These are phyloP conservation scores for Boletus huronensis DNA, from an alignment of 768 basidiomycete species.

Conservation along the genomic window DNA sequence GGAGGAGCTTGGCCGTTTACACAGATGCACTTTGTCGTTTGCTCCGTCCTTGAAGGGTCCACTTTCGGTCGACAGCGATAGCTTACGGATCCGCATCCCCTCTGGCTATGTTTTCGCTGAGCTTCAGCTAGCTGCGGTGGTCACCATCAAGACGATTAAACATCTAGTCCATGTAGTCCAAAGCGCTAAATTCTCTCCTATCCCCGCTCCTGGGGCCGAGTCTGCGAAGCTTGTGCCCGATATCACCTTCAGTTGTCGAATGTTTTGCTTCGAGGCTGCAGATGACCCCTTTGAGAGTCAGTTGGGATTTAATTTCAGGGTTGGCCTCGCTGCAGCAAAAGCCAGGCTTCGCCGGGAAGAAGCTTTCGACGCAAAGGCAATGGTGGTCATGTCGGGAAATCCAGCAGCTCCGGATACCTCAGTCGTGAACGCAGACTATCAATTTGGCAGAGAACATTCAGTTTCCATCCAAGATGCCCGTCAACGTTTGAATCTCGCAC, in stretches of 20 bases:
- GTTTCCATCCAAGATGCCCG: slow-evolving; percentile 72
- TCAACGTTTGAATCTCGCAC: slow-evolving; percentile 60
- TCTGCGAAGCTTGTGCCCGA: slow-evolving; percentile 68
- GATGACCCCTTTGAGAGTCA: slow-evolving; percentile 84
- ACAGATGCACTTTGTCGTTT: slow-evolving; percentile 45
- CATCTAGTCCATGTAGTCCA: slow-evolving; percentile 61
- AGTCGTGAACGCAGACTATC: slow-evolving; percentile 52
- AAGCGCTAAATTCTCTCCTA: slow-evolving; percentile 47
- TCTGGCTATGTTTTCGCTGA: slow-evolving; percentile 73
- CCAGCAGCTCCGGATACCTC: slow-evolving; percentile 30
- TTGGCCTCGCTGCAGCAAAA: slow-evolving; percentile 68
- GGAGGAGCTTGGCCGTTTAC: slow-evolving; percentile 71
- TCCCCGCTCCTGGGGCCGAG: slow-evolving; percentile 67
- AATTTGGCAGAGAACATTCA: slow-evolving; percentile 61
- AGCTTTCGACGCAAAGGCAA: slow-evolving; percentile 76
- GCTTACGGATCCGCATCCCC: slow-evolving; percentile 74
- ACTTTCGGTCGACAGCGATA: slow-evolving; percentile 56
- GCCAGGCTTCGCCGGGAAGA: slow-evolving; percentile 71
- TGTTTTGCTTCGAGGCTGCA: slow-evolving; percentile 68
- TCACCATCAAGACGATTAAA: slow-evolving; percentile 69
- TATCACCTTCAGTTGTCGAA: slow-evolving; percentile 54
- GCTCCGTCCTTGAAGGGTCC: slow-evolving; percentile 31
- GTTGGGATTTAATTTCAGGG: slow-evolving; percentile 69
- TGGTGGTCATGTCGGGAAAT: slow-evolving; percentile 45
- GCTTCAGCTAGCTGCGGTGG: slow-evolving; percentile 64